These are phyloP conservation scores for Parietichytrium sp. DNA, from an alignment of 108 stramenopile species.

Conservation along the genomic window DNA sequence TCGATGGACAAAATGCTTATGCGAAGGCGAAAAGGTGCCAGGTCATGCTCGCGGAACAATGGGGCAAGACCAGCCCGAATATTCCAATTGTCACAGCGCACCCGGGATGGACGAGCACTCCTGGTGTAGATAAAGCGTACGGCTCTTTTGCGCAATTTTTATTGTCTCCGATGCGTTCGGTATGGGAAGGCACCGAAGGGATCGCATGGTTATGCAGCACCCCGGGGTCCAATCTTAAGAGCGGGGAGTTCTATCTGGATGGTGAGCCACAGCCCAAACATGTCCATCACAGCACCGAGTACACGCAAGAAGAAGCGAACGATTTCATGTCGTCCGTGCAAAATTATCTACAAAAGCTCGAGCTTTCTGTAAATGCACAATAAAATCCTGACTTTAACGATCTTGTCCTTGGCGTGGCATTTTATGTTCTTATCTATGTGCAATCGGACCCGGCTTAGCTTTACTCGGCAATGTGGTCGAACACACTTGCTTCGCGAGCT, in stretches of 20 bases:
- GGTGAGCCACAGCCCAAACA: slow-evolving; percentile 74
- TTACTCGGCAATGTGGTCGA: no score
- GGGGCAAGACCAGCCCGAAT: neutral
- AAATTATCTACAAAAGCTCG: no score
- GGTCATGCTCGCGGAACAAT: slow-evolving; percentile 75
- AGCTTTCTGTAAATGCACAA: no score
- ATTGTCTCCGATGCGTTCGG: slow-evolving; percentile 75
- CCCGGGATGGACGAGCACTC: slow-evolving; percentile 74
- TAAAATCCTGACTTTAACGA: no score
- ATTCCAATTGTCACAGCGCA: slow-evolving; percentile 47
- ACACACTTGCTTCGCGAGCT: no score
- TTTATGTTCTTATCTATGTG: no score
- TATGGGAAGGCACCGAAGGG: slow-evolving; percentile 89
- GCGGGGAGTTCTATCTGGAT: slow-evolving; percentile 84
- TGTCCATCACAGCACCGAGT: slow-evolving; percentile 77
- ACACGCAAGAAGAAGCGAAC: slow-evolving; percentile 70
- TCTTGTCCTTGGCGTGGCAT: no score
- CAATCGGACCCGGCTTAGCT: no score
- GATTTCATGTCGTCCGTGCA: no score
- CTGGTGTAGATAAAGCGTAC: slow-evolving; percentile 78
- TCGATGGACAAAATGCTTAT: slow-evolving; percentile 79
- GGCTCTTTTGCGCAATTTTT: slow-evolving; percentile 69
- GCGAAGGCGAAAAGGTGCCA: slow-evolving; percentile 87
- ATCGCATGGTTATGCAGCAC: slow-evolving; percentile 75
- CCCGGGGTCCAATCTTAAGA: slow-evolving; percentile 59